A percentile compares a stretch with the other conserved stretches of the same genome.
phyloP scores from a whole-genome alignment of 2,329 filamentous ascomycete species.

The Monosporascus cannonballus region DNA sequence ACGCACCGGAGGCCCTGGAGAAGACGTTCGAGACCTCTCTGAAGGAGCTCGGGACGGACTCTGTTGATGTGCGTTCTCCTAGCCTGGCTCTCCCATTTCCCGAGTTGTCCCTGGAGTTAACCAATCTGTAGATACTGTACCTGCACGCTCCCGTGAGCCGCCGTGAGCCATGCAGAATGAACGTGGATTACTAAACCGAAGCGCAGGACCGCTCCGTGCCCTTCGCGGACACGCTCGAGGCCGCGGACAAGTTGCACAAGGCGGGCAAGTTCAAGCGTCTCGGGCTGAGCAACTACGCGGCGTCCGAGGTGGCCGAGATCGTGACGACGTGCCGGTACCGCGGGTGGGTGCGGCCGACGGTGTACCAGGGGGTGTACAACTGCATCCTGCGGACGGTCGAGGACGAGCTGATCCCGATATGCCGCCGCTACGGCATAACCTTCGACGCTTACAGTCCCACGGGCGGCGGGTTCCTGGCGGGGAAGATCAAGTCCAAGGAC shows the following conservation, averaged over 20 bases:
- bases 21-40: conserved; percentile 60
- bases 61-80: conserved; percentile 51
- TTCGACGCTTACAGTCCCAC: conserved; percentile 79
- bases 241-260: conserved; percentile 72
- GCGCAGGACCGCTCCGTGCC: conserved; percentile 52
- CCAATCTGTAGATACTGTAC: conserved; percentile 52
- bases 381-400: conserved; percentile 69
- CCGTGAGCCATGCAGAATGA: not conserved
- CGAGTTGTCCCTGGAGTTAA: not conserved
- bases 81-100: not conserved
- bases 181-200: not conserved
- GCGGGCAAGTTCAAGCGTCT: conserved; percentile 75
- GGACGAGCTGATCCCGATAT: conserved; percentile 64
- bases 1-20: conserved; percentile 57
- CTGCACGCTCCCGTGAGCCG: conserved; percentile 49
- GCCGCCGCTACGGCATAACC: conserved; percentile 67
- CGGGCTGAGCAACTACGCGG: conserved; percentile 75
- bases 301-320: conserved; percentile 81
- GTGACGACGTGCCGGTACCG: conserved; percentile 70
- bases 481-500: conserved; percentile 64
- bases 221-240: conserved; percentile 70
- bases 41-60: conserved; percentile 63
- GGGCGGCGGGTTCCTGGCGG: conserved; percentile 70
- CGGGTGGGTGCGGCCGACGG: conserved; percentile 73
- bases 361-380: conserved; percentile 85